These are phyloP conservation scores for Wallacemonas sp. DNA, from an alignment of 208 protist species.

Conservation along the genomic window DNA sequence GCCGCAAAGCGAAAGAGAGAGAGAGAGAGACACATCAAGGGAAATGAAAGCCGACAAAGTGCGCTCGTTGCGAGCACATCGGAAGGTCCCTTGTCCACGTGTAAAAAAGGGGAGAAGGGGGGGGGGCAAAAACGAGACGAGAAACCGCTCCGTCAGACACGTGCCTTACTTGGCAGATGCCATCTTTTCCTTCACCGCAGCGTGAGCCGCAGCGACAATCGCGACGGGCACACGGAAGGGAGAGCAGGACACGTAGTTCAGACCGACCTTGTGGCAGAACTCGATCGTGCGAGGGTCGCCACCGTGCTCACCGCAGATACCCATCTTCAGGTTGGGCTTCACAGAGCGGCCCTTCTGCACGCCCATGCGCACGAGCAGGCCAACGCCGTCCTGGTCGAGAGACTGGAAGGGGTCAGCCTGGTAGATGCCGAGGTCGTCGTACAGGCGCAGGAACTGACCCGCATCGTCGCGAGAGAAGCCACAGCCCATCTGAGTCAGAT, in stretches of 20 bases:
- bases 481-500: conserved; percentile 96
- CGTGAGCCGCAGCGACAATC: conserved; percentile 93
- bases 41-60: too few species aligned
- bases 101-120: background rate
- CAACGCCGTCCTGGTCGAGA: conserved; percentile 94
- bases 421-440: conserved; percentile 92
- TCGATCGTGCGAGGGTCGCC: conserved; percentile 93
- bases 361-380: conserved; percentile 88
- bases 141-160: conserved; percentile 3
- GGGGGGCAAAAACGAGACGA: background rate
- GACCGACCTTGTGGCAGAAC: conserved; percentile 91
- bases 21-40: too few species aligned
- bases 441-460: conserved; percentile 91
- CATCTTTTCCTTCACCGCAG: conserved; percentile 84
- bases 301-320: conserved; percentile 96
- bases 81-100: too few species aligned
- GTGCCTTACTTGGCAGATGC: conserved; percentile 29
- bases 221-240: conserved; percentile 95
- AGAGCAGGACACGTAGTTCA: conserved; percentile 96
- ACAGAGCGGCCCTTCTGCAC: conserved; percentile 78
- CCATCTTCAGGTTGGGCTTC: conserved; percentile 86
- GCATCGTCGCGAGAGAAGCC: conserved; percentile 96
- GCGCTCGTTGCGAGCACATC: too few species aligned
- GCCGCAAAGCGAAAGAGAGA: background rate
- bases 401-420: conserved; percentile 93